Percentiles rank a stretch among this genome's conserved stretches.
phyloP scores from a whole-genome alignment of 768 basidiomycete species.

The Tricholoma matsutake region DNA sequence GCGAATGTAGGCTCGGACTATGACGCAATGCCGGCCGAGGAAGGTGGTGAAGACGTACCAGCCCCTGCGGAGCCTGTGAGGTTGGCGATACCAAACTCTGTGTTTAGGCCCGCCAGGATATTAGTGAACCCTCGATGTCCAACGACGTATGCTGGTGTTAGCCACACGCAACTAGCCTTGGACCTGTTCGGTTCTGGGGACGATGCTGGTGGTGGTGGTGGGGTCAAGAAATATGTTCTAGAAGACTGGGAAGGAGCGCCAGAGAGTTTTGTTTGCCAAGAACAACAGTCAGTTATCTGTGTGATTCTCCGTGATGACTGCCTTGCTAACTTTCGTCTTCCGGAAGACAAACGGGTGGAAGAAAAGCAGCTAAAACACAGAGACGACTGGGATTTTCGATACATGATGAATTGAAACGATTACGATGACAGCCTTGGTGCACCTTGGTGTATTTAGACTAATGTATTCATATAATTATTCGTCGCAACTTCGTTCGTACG shows the following conservation, averaged over 20 bases:
- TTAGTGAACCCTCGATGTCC: conserved; percentile 95
- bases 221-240: conserved; percentile 71
- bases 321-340: neutral
- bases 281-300: conserved; percentile 63
- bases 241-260: conserved; percentile 97
- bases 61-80: conserved; percentile 34
- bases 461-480: too few species aligned
- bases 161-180: conserved; percentile 91
- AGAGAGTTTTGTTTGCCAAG: conserved; percentile 97
- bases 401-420: conserved; percentile 58
- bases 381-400: conserved; percentile 81
- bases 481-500: too few species aligned
- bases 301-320: conserved; percentile 1
- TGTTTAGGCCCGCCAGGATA: conserved; percentile 86
- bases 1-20: conserved; percentile 86
- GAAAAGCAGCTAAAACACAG: conserved; percentile 87
- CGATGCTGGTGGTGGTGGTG: conserved; percentile 41
- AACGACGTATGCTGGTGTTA: conserved; percentile 97
- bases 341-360: conserved; percentile 86
- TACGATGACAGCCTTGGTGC: conserved; percentile 2
- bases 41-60: conserved; percentile 43
- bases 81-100: conserved; percentile 80
- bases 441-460: neutral
- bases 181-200: conserved; percentile 89
- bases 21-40: conserved; percentile 77